These are phyloP conservation scores for Gynochthodes officinalis DNA, from an alignment of 257 asterid genomes.

Conservation along the genomic window DNA sequence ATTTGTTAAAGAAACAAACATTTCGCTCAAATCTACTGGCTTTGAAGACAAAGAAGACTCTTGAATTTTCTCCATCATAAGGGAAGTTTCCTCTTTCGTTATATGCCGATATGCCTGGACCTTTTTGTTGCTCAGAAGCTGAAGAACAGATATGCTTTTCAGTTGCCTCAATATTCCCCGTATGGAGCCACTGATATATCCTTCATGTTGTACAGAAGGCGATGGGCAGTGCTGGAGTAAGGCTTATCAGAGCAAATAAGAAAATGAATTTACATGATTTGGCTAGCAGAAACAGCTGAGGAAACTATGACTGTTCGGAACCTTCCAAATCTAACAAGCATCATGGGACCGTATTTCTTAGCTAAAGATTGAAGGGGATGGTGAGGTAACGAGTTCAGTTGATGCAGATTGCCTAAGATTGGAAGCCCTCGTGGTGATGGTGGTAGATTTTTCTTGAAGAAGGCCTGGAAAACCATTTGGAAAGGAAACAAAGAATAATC, in stretches of 20 bases:
- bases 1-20: slow-evolving; percentile 16
- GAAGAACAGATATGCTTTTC: slow-evolving; percentile 33
- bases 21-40: slow-evolving; percentile 24
- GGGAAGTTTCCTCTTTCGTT: slow-evolving; percentile 28
- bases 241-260: slow-evolving; percentile 41
- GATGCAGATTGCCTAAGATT: slow-evolving; percentile 56
- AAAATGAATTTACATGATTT: slow-evolving; percentile 54
- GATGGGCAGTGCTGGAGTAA: not conserved
- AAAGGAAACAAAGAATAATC: slow-evolving; percentile 6
- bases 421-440: slow-evolving; percentile 57
- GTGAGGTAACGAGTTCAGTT: slow-evolving; percentile 33
- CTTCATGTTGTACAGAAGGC: slow-evolving; percentile 28
- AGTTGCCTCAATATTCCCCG: slow-evolving; percentile 39
- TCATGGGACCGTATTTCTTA: slow-evolving; percentile 37
- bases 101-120: slow-evolving; percentile 24
- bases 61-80: slow-evolving; percentile 19
- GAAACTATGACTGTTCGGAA: slow-evolving; percentile 40
- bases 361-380: slow-evolving; percentile 39
- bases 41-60: not conserved
- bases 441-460: slow-evolving; percentile 21
- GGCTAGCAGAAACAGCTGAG: slow-evolving; percentile 43
- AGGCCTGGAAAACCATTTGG: slow-evolving; percentile 18
- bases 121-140: slow-evolving; percentile 33
- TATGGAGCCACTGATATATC: slow-evolving; percentile 27
- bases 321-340: slow-evolving; percentile 50